Conservation (phyloP, 257 asterid genomes). For the Ajuga chamaepitys region DNA sequence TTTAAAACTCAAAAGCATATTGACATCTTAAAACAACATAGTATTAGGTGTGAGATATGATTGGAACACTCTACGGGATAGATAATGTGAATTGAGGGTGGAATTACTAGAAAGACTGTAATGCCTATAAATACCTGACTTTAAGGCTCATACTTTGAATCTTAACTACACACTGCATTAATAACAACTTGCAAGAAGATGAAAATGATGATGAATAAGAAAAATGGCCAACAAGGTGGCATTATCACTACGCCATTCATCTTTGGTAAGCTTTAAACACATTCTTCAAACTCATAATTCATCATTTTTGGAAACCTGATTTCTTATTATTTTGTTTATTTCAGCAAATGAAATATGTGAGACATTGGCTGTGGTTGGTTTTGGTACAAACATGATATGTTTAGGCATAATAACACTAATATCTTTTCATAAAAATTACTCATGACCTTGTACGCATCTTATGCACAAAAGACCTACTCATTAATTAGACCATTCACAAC, state of each 20-base stretch:
- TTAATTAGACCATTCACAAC: no score
- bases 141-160: constrained; percentile 3
- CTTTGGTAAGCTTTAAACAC: constrained; percentile 42
- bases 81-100: no score
- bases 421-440: no score
- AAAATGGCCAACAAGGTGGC: constrained; percentile 55
- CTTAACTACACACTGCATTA: background rate
- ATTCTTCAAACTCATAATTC: background rate
- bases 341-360: constrained; percentile 86
- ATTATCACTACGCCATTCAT: constrained; percentile 86
- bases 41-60: no score
- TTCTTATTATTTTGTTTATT: background rate
- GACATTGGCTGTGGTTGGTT: constrained; percentile 85
- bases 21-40: no score
- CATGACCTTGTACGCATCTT: no score
- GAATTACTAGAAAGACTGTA: no score
- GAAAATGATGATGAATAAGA: constrained; percentile 28
- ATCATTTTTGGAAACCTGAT: background rate
- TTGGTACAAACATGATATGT: constrained; percentile 64
- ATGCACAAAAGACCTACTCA: no score
- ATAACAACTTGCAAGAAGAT: no score
- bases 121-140: constrained; percentile 42
- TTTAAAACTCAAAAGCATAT: no score
- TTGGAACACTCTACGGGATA: no score
- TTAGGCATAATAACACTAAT: no score